Conservation (phyloP, 805 yeast species). For the Kazachstania africana region DNA sequence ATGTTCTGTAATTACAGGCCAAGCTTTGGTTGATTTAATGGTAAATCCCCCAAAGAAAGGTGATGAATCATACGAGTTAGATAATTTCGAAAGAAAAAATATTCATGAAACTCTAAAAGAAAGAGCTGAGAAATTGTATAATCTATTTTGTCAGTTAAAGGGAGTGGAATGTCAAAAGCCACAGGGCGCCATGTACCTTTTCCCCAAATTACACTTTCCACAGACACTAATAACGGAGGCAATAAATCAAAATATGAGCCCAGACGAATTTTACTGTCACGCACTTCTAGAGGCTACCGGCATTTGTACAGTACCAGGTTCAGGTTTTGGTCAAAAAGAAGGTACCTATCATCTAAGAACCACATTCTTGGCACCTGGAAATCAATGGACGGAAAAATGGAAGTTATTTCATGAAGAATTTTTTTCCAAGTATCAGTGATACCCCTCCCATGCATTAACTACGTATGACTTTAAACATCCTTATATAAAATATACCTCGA, state of each 20-base stretch:
- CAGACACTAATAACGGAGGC: conserved; percentile 57
- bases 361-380: conserved; percentile 92
- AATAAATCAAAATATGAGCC: conserved; percentile 36
- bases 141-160: conserved; percentile 64
- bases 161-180: conserved; percentile 82
- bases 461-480: conserved; percentile 96
- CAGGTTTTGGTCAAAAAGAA: conserved; percentile 87
- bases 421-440: conserved; percentile 45
- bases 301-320: conserved; percentile 93
- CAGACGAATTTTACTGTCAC: conserved; percentile 85
- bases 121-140: conserved; percentile 56
- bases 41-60: conserved; percentile 32
- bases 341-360: conserved; percentile 91
- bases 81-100: conserved; percentile 45
- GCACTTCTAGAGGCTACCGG: conserved; percentile 79
- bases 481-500: too few relatives aligned
- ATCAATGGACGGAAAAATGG: conserved; percentile 77
- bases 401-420: conserved; percentile 65
- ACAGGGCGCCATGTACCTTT: conserved; percentile 94
- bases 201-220: conserved; percentile 65
- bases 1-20: conserved; percentile 93
- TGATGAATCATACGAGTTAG: conserved; percentile 60
- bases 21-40: conserved; percentile 33
- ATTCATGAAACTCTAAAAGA: conserved; percentile 51
- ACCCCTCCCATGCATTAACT: too few relatives aligned